Base-by-base conservation (phyloP, 164 flowering plant genomes). In the Protea cynaroides region DNA sequence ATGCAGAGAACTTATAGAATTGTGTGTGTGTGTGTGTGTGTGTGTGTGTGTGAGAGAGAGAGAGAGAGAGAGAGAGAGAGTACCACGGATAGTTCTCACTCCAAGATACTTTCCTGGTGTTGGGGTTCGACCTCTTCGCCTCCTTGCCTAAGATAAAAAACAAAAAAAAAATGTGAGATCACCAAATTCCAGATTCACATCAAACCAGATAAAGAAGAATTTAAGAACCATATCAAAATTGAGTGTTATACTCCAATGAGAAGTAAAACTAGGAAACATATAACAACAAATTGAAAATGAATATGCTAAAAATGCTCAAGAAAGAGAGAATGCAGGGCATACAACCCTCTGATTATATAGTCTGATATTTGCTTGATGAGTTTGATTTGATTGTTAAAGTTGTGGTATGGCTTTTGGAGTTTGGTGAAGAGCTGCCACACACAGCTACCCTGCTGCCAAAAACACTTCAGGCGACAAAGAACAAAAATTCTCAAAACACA, bases 401-500 rank as follows among this genome's bases (percentile, higher is more conserved):
- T 78, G 79, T 71, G 74, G 75, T 62, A 64, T 64, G 74, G 61
- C 78, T 71, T 79, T 80, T 79, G 84, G 58, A 71, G 76, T 81
- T 87, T 80, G 98, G 57, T 84, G 98, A 78, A 84, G 98, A 82
- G 94, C 91, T 88, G 94, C 97, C 81, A 76, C 92, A 81, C 80
- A 90, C 90, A 90, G 92, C 90, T 75, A 79, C 71, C 92, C 90
- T 89, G 94, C 89, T 82, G 85, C 67, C 83, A 88, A 72, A 79
- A 78, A 86, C 83, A 83, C 92, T 88, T 86, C 81, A 82, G 73
- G 78, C 65, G 71, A 76, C 56, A 83, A 77, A 70, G 75, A 78
- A 77, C 83, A 81, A 75, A 77, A 73, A 80, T 67, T 71, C 77
- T 75, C 78, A 80, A 81, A 61, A 67, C 68, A 66, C 69, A 65